A percentile compares a stretch with the other conserved stretches of the same genome.
Conservation (phyloP, 306 rosid genomes). For the Hippophae tibetana region DNA sequence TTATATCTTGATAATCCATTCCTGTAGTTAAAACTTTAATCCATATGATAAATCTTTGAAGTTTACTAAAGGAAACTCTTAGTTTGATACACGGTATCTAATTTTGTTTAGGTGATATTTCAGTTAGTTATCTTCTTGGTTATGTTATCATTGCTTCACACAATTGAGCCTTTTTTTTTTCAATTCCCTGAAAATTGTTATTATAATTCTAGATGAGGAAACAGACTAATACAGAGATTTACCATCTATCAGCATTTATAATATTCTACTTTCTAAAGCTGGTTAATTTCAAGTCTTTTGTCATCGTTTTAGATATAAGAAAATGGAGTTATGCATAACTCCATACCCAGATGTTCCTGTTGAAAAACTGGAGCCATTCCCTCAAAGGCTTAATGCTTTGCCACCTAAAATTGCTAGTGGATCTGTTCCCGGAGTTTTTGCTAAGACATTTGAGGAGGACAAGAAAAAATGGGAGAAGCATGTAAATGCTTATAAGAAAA, state of each 20-base stretch:
- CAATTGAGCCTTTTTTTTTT: no score
- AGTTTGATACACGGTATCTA: no score
- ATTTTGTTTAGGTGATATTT: no score
- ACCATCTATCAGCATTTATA: background rate
- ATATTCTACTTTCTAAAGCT: background rate
- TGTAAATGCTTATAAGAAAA: constrained; percentile 60
- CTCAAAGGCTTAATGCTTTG: constrained; percentile 50
- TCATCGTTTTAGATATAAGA: constrained; percentile 47
- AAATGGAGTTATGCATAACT: constrained; percentile 58
- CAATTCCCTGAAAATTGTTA: no score
- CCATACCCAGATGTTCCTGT: constrained; percentile 32
- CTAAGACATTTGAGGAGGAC: constrained; percentile 44
- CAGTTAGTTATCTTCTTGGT: no score
- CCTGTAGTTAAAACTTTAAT: no score
- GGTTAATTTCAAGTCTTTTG: constrained; percentile 1
- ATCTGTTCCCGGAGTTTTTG: constrained; percentile 39
- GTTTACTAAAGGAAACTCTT: no score
- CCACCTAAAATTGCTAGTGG: constrained; percentile 57
- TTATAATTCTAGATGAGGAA: no score
- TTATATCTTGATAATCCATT: no score
- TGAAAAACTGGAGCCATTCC: constrained; percentile 56
- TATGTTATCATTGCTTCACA: no score
- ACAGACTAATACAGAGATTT: background rate
- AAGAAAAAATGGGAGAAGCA: constrained; percentile 65
- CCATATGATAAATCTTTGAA: no score